Conservation (phyloP, 2,329 filamentous ascomycete species). For the Hawksworthiomyces lignivorus region DNA sequence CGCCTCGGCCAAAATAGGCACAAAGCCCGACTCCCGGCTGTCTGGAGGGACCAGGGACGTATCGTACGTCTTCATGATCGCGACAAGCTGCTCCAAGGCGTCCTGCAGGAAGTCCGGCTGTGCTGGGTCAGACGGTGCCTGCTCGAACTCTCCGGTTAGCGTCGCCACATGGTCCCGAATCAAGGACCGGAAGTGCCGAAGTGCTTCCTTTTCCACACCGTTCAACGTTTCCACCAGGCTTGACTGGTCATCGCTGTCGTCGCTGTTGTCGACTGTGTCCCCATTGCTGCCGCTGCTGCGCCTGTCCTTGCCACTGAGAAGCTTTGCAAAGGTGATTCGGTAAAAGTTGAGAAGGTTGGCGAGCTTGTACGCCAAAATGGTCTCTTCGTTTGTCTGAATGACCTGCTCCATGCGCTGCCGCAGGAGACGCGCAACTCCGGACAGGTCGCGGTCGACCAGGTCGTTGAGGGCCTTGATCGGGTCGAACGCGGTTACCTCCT, state of each 20-base stretch:
- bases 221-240: conserved; percentile 61
- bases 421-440: conserved; percentile 74
- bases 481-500: conserved; percentile 58
- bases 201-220: conserved; percentile 64
- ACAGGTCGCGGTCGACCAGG: conserved; percentile 78
- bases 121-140: conserved; percentile 63
- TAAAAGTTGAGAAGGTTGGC: conserved; percentile 89
- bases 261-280: background rate
- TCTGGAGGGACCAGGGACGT: conserved; percentile 60
- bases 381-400: conserved; percentile 86
- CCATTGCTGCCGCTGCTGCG: background rate
- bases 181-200: conserved; percentile 73
- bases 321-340: conserved; percentile 70
- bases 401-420: conserved; percentile 86
- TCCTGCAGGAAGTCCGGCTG: conserved; percentile 76
- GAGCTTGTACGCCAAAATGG: conserved; percentile 80
- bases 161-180: conserved; percentile 73
- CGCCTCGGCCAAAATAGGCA: conserved; percentile 66
- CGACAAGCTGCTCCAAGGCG: conserved; percentile 66
- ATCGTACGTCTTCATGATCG: conserved; percentile 81
- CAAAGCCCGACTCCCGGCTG: conserved; percentile 61
- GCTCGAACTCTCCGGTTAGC: conserved; percentile 63
- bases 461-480: conserved; percentile 74
- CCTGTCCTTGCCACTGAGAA: conserved; percentile 55
- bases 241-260: conserved; percentile 39